Conservation (phyloP, 2,329 filamentous ascomycete species). For the Bipolaris zeicola region DNA sequence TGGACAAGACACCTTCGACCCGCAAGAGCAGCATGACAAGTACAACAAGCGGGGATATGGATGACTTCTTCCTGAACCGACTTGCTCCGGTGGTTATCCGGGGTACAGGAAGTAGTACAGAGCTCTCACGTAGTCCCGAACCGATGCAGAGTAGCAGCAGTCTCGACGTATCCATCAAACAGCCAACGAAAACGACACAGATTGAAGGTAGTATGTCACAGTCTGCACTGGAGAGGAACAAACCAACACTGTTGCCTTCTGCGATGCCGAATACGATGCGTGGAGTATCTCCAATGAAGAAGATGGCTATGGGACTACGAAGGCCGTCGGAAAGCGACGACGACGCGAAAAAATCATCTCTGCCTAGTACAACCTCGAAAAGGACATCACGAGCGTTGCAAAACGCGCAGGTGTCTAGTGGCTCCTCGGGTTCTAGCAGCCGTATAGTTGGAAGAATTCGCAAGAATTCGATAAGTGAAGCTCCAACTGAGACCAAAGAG, state of each 20-base stretch:
- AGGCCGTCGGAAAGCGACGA: conserved; percentile 47
- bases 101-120: conserved; percentile 50
- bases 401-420: conserved; percentile 24
- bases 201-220: conserved; percentile 26
- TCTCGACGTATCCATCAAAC: conserved; percentile 33
- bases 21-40: conserved; percentile 53
- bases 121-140: conserved; percentile 44
- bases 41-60: conserved; percentile 51
- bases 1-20: conserved; percentile 43
- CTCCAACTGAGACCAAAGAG: conserved; percentile 42
- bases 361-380: conserved; percentile 24
- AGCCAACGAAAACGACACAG: conserved; percentile 25
- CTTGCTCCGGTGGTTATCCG: conserved; percentile 53
- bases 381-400: conserved; percentile 35
- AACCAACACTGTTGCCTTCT: conserved; percentile 43
- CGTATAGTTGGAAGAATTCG: conserved; percentile 26
- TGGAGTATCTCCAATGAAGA: conserved; percentile 40
- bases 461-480: conserved; percentile 34
- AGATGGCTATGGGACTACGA: conserved; percentile 29
- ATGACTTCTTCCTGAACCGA: conserved; percentile 54
- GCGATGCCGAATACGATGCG: conserved; percentile 46
- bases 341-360: conserved; percentile 41
- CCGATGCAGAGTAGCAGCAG: conserved; percentile 45
- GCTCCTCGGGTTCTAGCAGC: conserved; percentile 18
- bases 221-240: conserved; percentile 22